Conservation (phyloP, 164 flowering plant species). For the Buxus sempervirens region DNA sequence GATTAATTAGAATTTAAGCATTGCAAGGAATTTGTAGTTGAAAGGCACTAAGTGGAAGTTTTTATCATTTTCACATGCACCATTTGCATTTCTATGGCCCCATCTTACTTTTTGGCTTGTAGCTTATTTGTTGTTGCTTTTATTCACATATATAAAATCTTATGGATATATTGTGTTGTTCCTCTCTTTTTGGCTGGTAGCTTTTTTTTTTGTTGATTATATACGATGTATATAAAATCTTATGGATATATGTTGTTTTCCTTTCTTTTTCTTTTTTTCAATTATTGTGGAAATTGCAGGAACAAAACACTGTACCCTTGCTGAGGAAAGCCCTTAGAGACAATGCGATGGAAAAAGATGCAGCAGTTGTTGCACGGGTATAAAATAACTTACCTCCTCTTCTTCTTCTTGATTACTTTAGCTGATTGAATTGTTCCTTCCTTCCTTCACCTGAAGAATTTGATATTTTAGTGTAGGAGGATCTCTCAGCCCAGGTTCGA, state of each 20-base stretch:
- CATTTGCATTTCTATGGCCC: no score
- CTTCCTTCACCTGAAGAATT: slow-evolving; percentile 15
- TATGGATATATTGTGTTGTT: neutral
- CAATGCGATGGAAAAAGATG: slow-evolving; percentile 95
- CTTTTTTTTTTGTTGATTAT: neutral
- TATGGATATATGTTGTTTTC: neutral
- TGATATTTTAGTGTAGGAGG: slow-evolving; percentile 69
- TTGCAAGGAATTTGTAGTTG: no score
- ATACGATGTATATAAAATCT: neutral
- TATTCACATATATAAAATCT: neutral
- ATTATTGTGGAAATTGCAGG: slow-evolving; percentile 37
- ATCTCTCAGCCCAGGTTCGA: slow-evolving; percentile 85
- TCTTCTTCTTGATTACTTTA: neutral
- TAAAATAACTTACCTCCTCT: neutral
- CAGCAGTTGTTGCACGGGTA: slow-evolving; percentile 91
- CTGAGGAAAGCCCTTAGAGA: slow-evolving; percentile 90
- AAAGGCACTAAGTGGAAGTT: no score
- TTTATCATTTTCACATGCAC: no score
- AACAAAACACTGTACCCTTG: slow-evolving; percentile 66
- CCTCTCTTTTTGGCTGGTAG: neutral
- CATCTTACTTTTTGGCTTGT: no score
- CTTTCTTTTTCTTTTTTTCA: neutral
- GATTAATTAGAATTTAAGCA: no score
- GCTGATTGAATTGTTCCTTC: slow-evolving; percentile 7
- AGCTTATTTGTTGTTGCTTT: neutral